A percentile compares a stretch with the other conserved stretches of the same genome.
These are phyloP conservation scores for Magnolia sinica DNA, from an alignment of 164 flowering plant genomes.

Conservation along the genomic window DNA sequence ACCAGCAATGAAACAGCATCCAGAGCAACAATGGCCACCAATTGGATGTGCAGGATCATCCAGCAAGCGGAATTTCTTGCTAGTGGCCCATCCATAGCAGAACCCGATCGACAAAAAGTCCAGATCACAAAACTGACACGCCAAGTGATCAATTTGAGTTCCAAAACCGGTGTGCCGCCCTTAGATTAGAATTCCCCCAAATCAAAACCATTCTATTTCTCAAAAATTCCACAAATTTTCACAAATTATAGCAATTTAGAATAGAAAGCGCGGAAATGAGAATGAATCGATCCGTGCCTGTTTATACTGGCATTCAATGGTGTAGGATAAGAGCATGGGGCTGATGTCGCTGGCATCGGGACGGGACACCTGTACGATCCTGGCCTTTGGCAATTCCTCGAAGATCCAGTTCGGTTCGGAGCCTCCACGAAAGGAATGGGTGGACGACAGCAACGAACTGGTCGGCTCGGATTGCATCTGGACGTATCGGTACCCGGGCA, in stretches of 20 bases:
- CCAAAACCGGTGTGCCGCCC: neutral
- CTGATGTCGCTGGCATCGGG: constrained; percentile 88
- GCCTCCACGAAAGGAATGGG: constrained; percentile 6
- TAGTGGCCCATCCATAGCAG: neutral
- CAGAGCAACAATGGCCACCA: neutral
- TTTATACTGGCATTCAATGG: constrained; percentile 75
- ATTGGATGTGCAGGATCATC: neutral
- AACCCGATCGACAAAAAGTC: neutral
- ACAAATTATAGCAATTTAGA: neutral
- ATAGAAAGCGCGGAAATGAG: neutral
- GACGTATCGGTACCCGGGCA: constrained; percentile 20
- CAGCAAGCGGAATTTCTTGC: neutral
- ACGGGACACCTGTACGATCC: constrained; percentile 72
- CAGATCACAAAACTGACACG: neutral
- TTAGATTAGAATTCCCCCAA: too few species aligned
- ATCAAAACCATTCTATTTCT: too few species aligned
- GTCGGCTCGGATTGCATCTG: constrained; percentile 11
- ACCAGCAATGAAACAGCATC: neutral
- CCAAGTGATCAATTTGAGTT: neutral
- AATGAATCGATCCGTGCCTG: constrained; percentile 51
- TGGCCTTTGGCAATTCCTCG: constrained; percentile 76
- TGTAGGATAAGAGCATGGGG: constrained; percentile 74
- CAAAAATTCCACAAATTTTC: neutral
- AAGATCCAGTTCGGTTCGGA: constrained; percentile 35
- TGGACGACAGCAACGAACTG: neutral